Conservation (phyloP, 2,329 filamentous ascomycete genomes). For the Dactylellina drechsleri region DNA sequence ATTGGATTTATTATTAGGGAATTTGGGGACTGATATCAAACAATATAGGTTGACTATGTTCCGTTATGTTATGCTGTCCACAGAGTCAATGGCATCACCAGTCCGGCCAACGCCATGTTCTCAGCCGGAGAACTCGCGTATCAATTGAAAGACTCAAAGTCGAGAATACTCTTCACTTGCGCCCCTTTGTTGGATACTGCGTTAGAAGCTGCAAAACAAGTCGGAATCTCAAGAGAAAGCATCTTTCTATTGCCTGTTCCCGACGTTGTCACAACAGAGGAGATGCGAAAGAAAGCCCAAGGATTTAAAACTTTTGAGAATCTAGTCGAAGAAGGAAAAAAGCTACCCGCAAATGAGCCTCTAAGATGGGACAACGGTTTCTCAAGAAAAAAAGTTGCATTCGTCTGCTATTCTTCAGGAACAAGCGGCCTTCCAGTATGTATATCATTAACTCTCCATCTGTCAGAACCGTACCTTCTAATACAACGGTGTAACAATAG, state of each 20-base stretch:
- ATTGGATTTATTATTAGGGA: background rate
- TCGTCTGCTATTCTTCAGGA: slow-evolving; percentile 81
- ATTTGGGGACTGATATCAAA: background rate
- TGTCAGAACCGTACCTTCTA: background rate
- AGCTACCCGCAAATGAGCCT: slow-evolving; percentile 66
- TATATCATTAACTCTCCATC: background rate
- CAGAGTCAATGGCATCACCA: slow-evolving; percentile 76
- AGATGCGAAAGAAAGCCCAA: slow-evolving; percentile 55
- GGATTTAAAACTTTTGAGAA: slow-evolving; percentile 74
- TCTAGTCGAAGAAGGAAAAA: slow-evolving; percentile 71
- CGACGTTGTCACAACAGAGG: slow-evolving; percentile 64
- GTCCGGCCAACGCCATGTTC: slow-evolving; percentile 80
- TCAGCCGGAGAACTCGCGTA: slow-evolving; percentile 75
- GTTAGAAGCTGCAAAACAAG: slow-evolving; percentile 72
- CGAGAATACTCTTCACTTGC: slow-evolving; percentile 78
- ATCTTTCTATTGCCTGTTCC: slow-evolving; percentile 75
- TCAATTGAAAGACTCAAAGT: slow-evolving; percentile 75
- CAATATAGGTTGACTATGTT: slow-evolving; percentile 24
- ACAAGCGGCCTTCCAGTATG: slow-evolving; percentile 79
- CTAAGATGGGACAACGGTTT: slow-evolving; percentile 73
- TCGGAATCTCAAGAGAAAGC: slow-evolving; percentile 71
- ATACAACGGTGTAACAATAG: slow-evolving; percentile 60
- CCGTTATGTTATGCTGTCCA: slow-evolving; percentile 68
- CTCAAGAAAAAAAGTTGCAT: slow-evolving; percentile 75
- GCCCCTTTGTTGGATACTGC: slow-evolving; percentile 72